Percentiles rank a stretch among this genome's conserved stretches.
Evolutionary conservation across 2,329 filamentous ascomycete genomes (phyloP).

Genomic region (Alternaria solani): DNA sequence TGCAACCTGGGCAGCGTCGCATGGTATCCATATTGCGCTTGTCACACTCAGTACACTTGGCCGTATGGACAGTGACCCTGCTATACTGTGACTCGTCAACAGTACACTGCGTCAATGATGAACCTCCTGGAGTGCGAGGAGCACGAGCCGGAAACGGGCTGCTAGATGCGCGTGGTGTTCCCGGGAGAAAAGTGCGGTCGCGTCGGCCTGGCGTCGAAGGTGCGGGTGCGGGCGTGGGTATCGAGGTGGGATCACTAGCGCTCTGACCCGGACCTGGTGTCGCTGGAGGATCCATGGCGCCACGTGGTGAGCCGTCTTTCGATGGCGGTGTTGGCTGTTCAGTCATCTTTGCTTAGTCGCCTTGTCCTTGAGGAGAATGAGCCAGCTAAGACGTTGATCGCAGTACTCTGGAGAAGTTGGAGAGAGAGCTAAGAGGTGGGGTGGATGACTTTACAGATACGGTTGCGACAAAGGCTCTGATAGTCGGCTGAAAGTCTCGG

Average conservation of each 20-base stretch:
- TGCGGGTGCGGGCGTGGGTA: not conserved
- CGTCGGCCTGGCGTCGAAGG: not conserved
- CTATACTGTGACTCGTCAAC: conserved; percentile 31
- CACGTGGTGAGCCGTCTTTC: not conserved
- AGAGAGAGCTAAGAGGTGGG: not conserved
- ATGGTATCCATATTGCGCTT: conserved; percentile 41
- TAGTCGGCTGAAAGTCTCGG: not conserved
- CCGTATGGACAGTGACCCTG: conserved; percentile 42
- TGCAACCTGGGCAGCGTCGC: conserved; percentile 46
- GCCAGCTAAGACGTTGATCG: not conserved
- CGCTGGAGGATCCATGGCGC: not conserved
- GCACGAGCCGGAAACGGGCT: conserved; percentile 9
- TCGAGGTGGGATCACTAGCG: not conserved
- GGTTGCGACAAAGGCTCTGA: not conserved
- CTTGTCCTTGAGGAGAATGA: not conserved
- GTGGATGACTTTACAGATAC: not conserved
- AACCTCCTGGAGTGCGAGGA: conserved; percentile 22
- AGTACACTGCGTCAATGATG: conserved; percentile 19
- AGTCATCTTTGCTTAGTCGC: not conserved
- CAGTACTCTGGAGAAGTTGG: not conserved
- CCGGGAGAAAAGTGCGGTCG: not conserved
- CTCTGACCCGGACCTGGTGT: not conserved
- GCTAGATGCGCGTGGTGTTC: conserved; percentile 3
- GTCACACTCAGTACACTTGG: conserved; percentile 50
- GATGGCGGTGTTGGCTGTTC: not conserved